phyloP scores from a whole-genome alignment of 257 asterid genomes.

The Buddleja alternifolia region DNA sequence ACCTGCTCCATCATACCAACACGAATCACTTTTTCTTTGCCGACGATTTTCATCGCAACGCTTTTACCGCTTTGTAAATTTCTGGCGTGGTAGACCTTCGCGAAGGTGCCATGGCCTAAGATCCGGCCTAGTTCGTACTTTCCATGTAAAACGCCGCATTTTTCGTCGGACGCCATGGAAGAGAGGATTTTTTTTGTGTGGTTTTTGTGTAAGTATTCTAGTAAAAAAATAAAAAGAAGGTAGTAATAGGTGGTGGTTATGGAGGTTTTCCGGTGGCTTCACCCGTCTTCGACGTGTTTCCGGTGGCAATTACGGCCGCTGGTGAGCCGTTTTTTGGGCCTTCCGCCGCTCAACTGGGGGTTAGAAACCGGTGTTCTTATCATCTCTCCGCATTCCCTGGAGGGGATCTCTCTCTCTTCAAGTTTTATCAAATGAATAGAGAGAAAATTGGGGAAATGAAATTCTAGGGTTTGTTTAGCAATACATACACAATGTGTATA shows the following conservation, averaged over 20 bases:
- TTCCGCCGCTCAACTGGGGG: conserved; percentile 50
- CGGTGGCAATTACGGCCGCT: conserved; percentile 92
- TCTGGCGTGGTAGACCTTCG: conserved; percentile 72
- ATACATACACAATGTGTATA: no score
- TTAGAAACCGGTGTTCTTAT: conserved; percentile 47
- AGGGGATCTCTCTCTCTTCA: conserved; percentile 13
- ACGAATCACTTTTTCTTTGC: conserved; percentile 68
- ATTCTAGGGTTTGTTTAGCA: conserved; percentile 19
- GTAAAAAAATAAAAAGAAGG: conserved; percentile 3
- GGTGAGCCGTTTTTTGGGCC: conserved; percentile 45
- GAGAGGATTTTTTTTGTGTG: no score
- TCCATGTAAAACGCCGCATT: conserved; percentile 60
- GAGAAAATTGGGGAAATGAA: background rate
- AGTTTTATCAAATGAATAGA: background rate
- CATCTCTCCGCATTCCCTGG: conserved; percentile 97
- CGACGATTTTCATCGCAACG: conserved; percentile 73
- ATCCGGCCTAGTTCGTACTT: conserved; percentile 69
- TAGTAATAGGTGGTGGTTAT: conserved; percentile 9
- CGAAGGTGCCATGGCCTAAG: conserved; percentile 68
- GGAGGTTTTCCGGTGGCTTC: conserved; percentile 31
- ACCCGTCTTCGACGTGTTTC: conserved; percentile 97
- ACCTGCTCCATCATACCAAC: conserved; percentile 82
- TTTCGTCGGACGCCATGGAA: conserved; percentile 54
- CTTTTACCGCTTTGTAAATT: conserved; percentile 45
- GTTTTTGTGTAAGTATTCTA: background rate